Evolutionary conservation across 2,329 filamentous ascomycete species (phyloP).

Genomic region (Epichloe baconii): DNA sequence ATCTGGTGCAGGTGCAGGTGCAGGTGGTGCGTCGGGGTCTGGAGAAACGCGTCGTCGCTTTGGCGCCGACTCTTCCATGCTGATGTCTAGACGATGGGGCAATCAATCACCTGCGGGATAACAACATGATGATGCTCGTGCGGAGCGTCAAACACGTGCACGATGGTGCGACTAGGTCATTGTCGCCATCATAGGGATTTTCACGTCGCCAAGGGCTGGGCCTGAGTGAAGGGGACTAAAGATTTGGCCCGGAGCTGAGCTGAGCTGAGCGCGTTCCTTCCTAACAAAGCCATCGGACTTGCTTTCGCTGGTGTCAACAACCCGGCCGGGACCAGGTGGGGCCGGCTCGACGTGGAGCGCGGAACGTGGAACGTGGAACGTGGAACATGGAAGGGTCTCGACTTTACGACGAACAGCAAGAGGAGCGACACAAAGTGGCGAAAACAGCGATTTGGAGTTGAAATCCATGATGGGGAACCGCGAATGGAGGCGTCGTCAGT

Average conservation of each 20-base stretch:
- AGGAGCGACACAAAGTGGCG: background rate
- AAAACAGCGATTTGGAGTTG: background rate
- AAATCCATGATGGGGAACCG: background rate
- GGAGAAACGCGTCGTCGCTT: slow-evolving; percentile 28
- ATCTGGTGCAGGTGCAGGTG: background rate
- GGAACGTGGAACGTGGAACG: background rate
- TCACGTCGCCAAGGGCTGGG: background rate
- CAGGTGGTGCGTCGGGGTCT: background rate
- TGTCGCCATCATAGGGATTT: background rate
- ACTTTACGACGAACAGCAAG: background rate
- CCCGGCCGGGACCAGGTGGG: background rate
- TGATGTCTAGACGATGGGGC: background rate
- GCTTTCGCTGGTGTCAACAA: background rate
- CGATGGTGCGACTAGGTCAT: background rate
- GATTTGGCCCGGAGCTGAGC: background rate
- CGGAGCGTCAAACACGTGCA: background rate
- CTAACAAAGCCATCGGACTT: background rate
- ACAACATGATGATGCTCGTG: slow-evolving; percentile 4
- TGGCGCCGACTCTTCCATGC: slow-evolving; percentile 41
- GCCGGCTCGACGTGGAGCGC: background rate
- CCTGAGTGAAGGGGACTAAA: too few species aligned
- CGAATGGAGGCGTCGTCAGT: too few species aligned
- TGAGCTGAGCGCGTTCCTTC: slow-evolving; percentile 2
- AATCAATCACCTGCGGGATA: background rate
- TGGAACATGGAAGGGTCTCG: background rate